phyloP scores from a whole-genome alignment of 306 rosid genomes.

The Oemleria cerasiformis region DNA sequence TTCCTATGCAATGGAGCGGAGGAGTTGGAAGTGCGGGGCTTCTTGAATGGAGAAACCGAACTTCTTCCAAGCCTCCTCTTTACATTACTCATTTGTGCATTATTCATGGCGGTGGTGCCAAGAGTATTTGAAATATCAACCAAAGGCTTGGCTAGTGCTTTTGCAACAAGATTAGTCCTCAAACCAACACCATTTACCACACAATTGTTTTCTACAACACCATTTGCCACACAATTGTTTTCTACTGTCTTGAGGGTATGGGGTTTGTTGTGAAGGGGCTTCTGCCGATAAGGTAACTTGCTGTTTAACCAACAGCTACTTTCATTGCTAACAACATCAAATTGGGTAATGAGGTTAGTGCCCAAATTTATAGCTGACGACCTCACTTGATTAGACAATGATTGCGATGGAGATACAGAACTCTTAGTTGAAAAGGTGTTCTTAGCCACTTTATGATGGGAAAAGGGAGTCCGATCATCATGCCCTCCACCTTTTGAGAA shows the following conservation, averaged over 20 bases:
- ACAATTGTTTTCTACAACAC: slow-evolving; percentile 17
- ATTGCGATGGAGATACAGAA: slow-evolving; percentile 45
- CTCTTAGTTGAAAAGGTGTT: slow-evolving; percentile 28
- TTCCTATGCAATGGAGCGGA: slow-evolving; percentile 45
- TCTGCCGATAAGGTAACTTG: slow-evolving; percentile 35
- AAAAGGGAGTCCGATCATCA: slow-evolving; percentile 34
- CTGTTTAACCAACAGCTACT: slow-evolving; percentile 26
- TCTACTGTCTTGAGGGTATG: slow-evolving; percentile 15
- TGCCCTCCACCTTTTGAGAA: slow-evolving; percentile 34
- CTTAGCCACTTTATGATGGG: slow-evolving; percentile 16
- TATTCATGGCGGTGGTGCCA: slow-evolving; percentile 29
- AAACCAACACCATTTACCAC: slow-evolving; percentile 34
- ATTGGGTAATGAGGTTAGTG: slow-evolving; percentile 58
- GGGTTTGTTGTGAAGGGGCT: slow-evolving; percentile 23
- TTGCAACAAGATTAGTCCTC: slow-evolving; percentile 31
- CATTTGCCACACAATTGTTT: slow-evolving; percentile 32
- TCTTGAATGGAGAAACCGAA: slow-evolving; percentile 72
- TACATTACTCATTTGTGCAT: slow-evolving; percentile 30
- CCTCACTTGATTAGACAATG: slow-evolving; percentile 34
- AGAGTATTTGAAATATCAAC: slow-evolving; percentile 62
- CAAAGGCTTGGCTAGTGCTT: slow-evolving; percentile 42
- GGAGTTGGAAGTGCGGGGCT: slow-evolving; percentile 60
- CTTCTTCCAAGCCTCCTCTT: slow-evolving; percentile 60
- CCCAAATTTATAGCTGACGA: slow-evolving; percentile 45
- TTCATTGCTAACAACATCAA: slow-evolving; percentile 61